Conservation (phyloP, 306 rosid genomes). For the Abrus precatorius region DNA sequence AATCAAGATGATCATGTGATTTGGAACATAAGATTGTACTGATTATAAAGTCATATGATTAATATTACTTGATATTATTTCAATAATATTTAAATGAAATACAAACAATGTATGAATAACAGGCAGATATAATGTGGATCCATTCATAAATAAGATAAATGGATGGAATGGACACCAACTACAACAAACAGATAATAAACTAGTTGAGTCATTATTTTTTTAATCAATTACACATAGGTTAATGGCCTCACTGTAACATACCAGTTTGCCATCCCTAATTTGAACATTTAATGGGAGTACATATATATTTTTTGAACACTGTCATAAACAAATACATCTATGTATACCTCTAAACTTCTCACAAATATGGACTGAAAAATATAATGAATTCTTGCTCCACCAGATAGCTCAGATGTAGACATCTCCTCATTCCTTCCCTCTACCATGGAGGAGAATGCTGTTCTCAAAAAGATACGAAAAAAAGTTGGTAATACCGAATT, state of each 20-base stretch:
- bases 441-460: constrained; percentile 92
- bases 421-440: constrained; percentile 94
- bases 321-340: neutral
- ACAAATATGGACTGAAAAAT: constrained; percentile 94
- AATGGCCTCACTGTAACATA: neutral
- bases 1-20: constrained; percentile 35
- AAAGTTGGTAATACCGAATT: constrained; percentile 26
- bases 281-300: neutral
- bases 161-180: constrained; percentile 15
- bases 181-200: constrained; percentile 20
- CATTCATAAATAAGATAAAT: constrained; percentile 5
- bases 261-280: neutral
- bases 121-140: neutral
- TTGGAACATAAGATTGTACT: constrained; percentile 2
- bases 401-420: constrained; percentile 89
- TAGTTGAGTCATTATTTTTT: constrained; percentile 1
- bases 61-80: constrained; percentile 17
- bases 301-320: neutral
- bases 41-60: neutral
- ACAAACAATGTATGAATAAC: constrained; percentile 13
- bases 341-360: constrained; percentile 83
- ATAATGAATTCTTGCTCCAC: constrained; percentile 95
- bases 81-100: constrained; percentile 3
- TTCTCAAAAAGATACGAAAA: constrained; percentile 42
- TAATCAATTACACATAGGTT: neutral